These are phyloP conservation scores for Coffea canephora DNA, from an alignment of 257 asterid genomes.

Conservation along the genomic window DNA sequence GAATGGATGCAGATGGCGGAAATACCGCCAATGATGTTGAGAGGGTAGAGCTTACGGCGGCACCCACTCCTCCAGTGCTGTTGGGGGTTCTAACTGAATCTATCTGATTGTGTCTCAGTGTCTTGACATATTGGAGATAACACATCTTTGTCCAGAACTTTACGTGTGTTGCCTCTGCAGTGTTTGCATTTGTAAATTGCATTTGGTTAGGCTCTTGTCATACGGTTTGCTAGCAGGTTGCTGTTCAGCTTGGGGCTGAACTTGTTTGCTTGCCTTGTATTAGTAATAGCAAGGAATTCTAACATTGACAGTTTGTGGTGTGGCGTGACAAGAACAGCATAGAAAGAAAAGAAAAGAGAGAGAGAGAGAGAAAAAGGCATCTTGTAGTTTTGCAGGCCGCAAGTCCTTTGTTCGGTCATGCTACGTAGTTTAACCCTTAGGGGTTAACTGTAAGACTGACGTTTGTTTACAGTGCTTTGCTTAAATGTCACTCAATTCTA, in stretches of 20 bases:
- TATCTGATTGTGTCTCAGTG: slow-evolving; percentile 19
- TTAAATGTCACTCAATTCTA: neutral
- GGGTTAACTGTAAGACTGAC: slow-evolving; percentile 4
- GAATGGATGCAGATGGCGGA: slow-evolving; percentile 8
- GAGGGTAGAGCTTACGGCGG: slow-evolving; percentile 29
- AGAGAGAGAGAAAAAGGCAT: neutral
- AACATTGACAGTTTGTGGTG: slow-evolving; percentile 13
- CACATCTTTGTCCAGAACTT: neutral
- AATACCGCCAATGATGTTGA: slow-evolving; percentile 24
- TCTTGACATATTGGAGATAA: slow-evolving; percentile 21
- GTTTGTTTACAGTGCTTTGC: neutral
- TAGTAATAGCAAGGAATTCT: slow-evolving; percentile 32
- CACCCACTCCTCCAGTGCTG: slow-evolving; percentile 25
- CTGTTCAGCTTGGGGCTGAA: slow-evolving; percentile 77
- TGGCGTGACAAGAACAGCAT: neutral
- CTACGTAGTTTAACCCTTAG: slow-evolving; percentile 5
- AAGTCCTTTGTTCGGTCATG: slow-evolving; percentile 1
- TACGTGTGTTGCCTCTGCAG: slow-evolving; percentile 8
- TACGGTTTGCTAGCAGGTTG: slow-evolving; percentile 24
- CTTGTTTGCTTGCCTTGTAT: slow-evolving; percentile 37
- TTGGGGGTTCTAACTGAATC: slow-evolving; percentile 14
- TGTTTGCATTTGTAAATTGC: slow-evolving; percentile 48
- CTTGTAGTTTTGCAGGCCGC: slow-evolving; percentile 8
- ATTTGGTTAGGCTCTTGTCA: slow-evolving; percentile 23
- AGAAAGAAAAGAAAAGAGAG: no score